Evolutionary conservation across 441 rosid genomes (phyloP).

Genomic region (Populus hybrid): DNA sequence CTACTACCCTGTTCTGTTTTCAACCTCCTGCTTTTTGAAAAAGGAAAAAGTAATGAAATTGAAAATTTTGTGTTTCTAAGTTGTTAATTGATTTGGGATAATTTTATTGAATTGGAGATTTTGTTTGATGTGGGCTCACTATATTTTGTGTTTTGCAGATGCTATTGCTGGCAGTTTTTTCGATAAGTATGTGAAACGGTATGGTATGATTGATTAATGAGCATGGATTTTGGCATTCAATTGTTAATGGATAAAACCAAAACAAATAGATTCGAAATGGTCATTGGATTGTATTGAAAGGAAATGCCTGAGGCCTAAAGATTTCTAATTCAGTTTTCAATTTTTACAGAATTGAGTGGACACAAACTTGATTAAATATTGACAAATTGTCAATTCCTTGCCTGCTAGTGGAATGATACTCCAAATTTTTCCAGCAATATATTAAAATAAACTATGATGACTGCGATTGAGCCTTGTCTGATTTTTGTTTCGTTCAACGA

Average conservation of each 20-base stretch:
- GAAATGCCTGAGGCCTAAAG: not conserved
- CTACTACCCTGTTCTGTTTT: not conserved
- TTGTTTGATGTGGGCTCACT: not conserved
- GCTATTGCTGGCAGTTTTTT: slow-evolving; percentile 47
- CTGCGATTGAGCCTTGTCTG: not conserved
- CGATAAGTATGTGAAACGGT: slow-evolving; percentile 80
- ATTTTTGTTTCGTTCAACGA: not conserved
- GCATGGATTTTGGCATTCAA: not conserved
- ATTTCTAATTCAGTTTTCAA: not conserved
- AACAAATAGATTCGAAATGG: not conserved
- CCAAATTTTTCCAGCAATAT: not conserved
- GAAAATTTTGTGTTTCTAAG: not conserved
- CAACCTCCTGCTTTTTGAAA: not conserved
- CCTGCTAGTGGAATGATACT: not conserved
- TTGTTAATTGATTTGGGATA: not conserved
- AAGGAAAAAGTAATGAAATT: not conserved
- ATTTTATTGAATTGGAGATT: not conserved
- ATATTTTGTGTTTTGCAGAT: slow-evolving; percentile 38
- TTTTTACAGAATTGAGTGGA: too few species aligned
- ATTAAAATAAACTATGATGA: not conserved
- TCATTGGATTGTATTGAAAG: not conserved
- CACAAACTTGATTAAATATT: not conserved
- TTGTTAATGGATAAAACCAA: not conserved
- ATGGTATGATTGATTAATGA: slow-evolving; percentile 26
- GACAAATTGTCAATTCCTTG: not conserved